phyloP scores from a whole-genome alignment of 805 yeast genomes.

The Starmerella asiatica region DNA sequence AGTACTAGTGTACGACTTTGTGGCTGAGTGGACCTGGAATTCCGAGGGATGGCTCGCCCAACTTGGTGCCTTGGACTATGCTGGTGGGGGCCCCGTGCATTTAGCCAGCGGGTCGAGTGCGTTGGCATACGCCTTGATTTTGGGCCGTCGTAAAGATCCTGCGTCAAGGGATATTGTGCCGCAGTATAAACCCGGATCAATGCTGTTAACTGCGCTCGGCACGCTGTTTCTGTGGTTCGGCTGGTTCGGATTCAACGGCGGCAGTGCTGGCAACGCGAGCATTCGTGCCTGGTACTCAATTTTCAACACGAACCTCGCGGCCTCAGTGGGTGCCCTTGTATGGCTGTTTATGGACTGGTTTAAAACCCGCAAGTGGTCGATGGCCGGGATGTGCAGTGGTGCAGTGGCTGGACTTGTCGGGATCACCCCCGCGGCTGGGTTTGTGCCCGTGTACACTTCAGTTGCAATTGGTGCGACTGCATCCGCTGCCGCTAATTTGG shows the following conservation, averaged over 20 bases:
- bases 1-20: constrained; percentile 89
- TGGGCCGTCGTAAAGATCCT: constrained; percentile 83
- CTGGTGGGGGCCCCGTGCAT: constrained; percentile 99
- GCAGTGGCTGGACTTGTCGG: constrained; percentile 89
- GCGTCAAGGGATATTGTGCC: constrained; percentile 52
- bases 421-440: constrained; percentile 95
- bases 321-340: constrained; percentile 80
- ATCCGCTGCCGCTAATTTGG: constrained; percentile 68
- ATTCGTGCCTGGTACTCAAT: constrained; percentile 91
- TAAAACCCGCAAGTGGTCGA: constrained; percentile 85
- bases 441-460: constrained; percentile 81
- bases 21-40: constrained; percentile 98
- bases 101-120: constrained; percentile 91
- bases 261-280: constrained; percentile 87
- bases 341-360: constrained; percentile 89
- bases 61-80: constrained; percentile 85
- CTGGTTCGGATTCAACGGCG: constrained; percentile 99
- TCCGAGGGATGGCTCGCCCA: constrained; percentile 74
- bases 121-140: constrained; percentile 75
- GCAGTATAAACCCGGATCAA: constrained; percentile 87
- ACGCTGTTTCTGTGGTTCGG: constrained; percentile 95
- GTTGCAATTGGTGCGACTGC: constrained; percentile 71
- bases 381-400: constrained; percentile 85
- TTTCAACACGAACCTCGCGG: constrained; percentile 87
- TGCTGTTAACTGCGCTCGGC: constrained; percentile 79